Evolutionary conservation across 2,329 filamentous ascomycete species (phyloP).

Genomic region (Dactylellina parvicollis): DNA sequence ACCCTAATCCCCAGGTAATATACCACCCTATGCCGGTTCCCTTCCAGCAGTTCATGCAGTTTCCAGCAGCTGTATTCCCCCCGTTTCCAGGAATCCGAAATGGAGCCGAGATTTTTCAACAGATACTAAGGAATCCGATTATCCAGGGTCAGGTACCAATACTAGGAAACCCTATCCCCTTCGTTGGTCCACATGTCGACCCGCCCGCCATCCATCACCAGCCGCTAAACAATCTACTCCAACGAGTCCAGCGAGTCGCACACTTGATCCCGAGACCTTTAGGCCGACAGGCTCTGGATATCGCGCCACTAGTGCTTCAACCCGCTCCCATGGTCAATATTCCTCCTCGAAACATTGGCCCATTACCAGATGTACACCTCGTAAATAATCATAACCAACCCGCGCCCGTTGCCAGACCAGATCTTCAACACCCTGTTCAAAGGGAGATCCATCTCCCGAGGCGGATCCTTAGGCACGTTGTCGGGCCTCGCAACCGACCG

Average conservation of each 20-base stretch:
- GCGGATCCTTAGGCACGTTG: background rate
- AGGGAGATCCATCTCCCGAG: too few relatives aligned
- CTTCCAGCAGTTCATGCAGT: conserved; percentile 28
- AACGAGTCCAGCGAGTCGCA: conserved; percentile 21
- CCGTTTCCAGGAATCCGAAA: conserved; percentile 24
- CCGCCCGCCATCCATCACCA: background rate
- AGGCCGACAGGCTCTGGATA: background rate
- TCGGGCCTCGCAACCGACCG: background rate
- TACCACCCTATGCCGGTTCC: conserved; percentile 31
- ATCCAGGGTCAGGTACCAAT: conserved; percentile 31
- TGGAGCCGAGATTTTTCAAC: conserved; percentile 25
- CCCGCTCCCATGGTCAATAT: background rate
- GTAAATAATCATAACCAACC: too few relatives aligned
- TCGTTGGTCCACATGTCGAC: conserved; percentile 3
- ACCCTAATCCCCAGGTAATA: conserved; percentile 29
- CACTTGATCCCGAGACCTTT: conserved; percentile 5
- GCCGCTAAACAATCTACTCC: conserved; percentile 18
- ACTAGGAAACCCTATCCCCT: conserved; percentile 26
- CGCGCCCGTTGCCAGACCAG: too few relatives aligned
- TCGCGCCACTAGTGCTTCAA: background rate
- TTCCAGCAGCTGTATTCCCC: conserved; percentile 24
- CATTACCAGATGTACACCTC: too few relatives aligned
- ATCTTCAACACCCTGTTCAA: too few relatives aligned
- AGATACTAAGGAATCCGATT: conserved; percentile 42
- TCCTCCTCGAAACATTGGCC: background rate